Evolutionary conservation across 1,139 yeast species (phyloP), one percentile per base, ranked within the genome.

Genomic region (Sugiyamaella xylanicola): DNA sequence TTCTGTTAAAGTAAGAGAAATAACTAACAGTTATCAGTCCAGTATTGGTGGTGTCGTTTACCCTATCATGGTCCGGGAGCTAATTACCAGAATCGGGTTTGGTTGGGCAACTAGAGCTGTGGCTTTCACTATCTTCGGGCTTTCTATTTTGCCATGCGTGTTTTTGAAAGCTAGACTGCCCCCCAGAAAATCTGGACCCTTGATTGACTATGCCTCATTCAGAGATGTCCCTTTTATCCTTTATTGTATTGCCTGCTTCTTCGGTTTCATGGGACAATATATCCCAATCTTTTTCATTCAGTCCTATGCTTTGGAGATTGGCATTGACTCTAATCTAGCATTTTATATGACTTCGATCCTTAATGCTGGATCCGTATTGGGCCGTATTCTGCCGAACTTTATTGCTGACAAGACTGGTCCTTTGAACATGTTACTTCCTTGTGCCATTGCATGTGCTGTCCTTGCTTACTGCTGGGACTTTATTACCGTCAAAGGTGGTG

Each of bases 361-460:
- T 27, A 76, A 80, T 50, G 82, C 82, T 0, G 77, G 77, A 63
- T 72, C 79, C 2, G 73, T 77, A 32, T 60, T 79, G 17, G 86
- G 86, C 2, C 72, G 86, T 45, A 72, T 83, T 1, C 11, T 77
- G 0, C 79, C 83, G 7, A 84, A 83, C 3, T 66, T 72, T 37
- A 5, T 75, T 2, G 78, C 81, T 2, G 84, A 80, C 64, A 67
- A 63, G 20, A 59, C 69, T 42, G 86, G 86, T 0, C 71, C 82
- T 4, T 60, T 77, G 25, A 80, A 81, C 46, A 68, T 77, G 13
- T 59, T 77, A 4, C 61, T 73, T 2, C 74, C 76, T 1, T 70
- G 63, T 40, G 52, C 56, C 16, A 44, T 32, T 5, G 43, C 48
- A 2, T 48, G 54, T 27, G 43, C 47, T 11, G 15, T 55, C 13